These are phyloP conservation scores for Cladophialophora bantiana DNA, from an alignment of 2,329 filamentous ascomycete genomes.

Conservation along the genomic window DNA sequence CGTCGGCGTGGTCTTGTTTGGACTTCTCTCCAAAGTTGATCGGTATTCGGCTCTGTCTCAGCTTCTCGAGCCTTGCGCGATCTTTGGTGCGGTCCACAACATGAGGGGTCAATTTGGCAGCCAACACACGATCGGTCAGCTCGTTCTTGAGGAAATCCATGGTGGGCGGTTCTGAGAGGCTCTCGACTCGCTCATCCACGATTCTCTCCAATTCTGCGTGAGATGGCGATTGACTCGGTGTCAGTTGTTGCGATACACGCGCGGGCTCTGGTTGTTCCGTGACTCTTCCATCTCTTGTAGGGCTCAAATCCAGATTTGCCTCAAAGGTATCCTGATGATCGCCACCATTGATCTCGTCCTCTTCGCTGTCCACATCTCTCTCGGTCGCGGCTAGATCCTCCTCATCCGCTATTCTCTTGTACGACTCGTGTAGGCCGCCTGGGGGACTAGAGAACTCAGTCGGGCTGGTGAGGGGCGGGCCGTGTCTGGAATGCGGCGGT, in stretches of 20 bases:
- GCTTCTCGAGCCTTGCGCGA: constrained; percentile 47
- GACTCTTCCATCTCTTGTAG: background rate
- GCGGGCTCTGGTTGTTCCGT: constrained; percentile 1
- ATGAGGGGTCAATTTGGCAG: constrained; percentile 47
- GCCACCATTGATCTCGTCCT: constrained; percentile 42
- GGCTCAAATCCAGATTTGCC: constrained; percentile 11
- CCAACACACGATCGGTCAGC: constrained; percentile 45
- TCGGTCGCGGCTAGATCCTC: constrained; percentile 47
- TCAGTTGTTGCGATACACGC: constrained; percentile 23
- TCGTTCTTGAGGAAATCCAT: constrained; percentile 47
- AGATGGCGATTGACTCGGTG: constrained; percentile 23
- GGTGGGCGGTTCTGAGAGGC: constrained; percentile 41
- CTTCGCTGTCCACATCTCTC: constrained; percentile 39
- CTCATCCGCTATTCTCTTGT: constrained; percentile 50
- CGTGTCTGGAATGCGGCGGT: constrained; percentile 36
- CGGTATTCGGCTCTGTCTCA: constrained; percentile 29
- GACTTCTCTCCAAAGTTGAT: constrained; percentile 29
- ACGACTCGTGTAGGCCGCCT: constrained; percentile 48
- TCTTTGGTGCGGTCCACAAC: constrained; percentile 45
- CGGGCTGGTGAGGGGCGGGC: constrained; percentile 42
- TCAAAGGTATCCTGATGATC: constrained; percentile 24
- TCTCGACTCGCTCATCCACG: constrained; percentile 35
- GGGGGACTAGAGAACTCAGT: constrained; percentile 47
- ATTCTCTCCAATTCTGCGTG: constrained; percentile 29
- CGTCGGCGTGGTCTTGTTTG: background rate